Evolutionary conservation across 306 rosid genomes (phyloP).

Genomic region (Ormosia semicastrata): DNA sequence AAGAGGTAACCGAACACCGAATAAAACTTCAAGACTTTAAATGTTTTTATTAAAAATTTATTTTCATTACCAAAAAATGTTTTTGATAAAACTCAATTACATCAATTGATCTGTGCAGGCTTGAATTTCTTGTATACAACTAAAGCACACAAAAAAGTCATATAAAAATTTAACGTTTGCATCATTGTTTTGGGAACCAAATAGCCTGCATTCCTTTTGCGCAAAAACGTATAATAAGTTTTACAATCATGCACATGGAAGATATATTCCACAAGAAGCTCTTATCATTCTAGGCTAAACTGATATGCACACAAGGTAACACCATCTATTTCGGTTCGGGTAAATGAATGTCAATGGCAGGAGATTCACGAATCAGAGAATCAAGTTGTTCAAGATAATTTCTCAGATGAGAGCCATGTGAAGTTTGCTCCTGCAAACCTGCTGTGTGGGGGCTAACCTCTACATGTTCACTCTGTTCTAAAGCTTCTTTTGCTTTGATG

Average conservation of each 20-base stretch:
- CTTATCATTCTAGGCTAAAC: constrained; percentile 13
- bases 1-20: not conserved
- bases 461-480: constrained; percentile 19
- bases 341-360: constrained; percentile 44
- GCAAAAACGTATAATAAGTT: not conserved
- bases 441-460: constrained; percentile 23
- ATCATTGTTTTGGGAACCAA: not conserved
- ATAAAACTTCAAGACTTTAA: not conserved
- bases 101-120: not conserved
- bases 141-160: not conserved
- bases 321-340: constrained; percentile 32
- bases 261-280: not conserved
- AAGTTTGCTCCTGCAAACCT: constrained; percentile 34
- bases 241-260: not conserved
- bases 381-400: constrained; percentile 45
- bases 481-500: constrained; percentile 34
- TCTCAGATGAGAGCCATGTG: constrained; percentile 32
- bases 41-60: not conserved
- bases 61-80: not conserved
- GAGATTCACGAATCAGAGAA: constrained; percentile 45
- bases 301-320: not conserved
- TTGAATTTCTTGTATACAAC: not conserved
- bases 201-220: not conserved
- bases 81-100: not conserved
- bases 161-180: not conserved